These are phyloP conservation scores for Rhizopogon salebrosus DNA, from an alignment of 768 basidiomycete species.

Conservation along the genomic window DNA sequence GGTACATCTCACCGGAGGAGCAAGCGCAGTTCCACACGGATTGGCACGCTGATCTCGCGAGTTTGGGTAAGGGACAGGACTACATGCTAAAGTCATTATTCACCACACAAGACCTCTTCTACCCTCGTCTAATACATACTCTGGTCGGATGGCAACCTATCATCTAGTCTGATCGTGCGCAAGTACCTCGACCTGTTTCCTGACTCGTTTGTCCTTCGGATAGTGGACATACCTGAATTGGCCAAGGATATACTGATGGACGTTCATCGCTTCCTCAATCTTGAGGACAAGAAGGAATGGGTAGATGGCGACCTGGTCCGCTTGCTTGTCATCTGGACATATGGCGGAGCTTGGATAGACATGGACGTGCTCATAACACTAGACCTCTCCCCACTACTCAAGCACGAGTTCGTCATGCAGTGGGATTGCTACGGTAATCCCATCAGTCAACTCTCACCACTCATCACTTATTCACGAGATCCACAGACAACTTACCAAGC, in stretches of 20 bases:
- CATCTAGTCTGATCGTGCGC: conserved; percentile 48
- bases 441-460: not conserved
- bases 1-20: conserved; percentile 30
- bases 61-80: conserved; percentile 77
- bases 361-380: conserved; percentile 94
- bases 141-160: conserved; percentile 87
- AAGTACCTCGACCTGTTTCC: conserved; percentile 62
- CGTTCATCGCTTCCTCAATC: conserved; percentile 51
- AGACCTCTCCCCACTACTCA: conserved; percentile 77
- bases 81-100: conserved; percentile 91
- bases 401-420: conserved; percentile 95
- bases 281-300: conserved; percentile 81
- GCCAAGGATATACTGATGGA: conserved; percentile 77
- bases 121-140: conserved; percentile 72
- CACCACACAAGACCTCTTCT: conserved; percentile 73
- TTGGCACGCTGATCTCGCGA: conserved; percentile 84
- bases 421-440: conserved; percentile 94
- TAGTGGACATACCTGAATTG: conserved; percentile 62
- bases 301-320: conserved; percentile 92
- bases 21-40: conserved; percentile 84
- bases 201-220: conserved; percentile 59
- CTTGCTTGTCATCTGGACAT: conserved; percentile 80
- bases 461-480: not conserved
- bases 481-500: conserved; percentile 64
- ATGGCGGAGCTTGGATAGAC: conserved; percentile 94